These are phyloP conservation scores for Fusarium paranaense DNA, from an alignment of 2,329 filamentous ascomycete species.

Conservation along the genomic window DNA sequence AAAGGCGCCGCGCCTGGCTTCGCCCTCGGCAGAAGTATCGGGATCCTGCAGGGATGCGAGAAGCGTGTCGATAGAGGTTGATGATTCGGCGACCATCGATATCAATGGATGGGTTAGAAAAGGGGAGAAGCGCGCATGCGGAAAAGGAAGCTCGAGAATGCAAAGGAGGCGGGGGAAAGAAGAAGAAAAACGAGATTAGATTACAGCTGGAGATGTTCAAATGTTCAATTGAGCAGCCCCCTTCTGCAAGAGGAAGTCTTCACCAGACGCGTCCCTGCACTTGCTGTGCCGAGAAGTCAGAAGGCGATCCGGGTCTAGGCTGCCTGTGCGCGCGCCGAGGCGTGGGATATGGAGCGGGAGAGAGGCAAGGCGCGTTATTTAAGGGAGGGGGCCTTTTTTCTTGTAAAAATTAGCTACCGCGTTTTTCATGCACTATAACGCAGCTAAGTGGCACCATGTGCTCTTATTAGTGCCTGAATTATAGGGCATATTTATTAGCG, in stretches of 20 bases:
- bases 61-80: slow-evolving; percentile 11
- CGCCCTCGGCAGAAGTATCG: background rate
- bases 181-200: background rate
- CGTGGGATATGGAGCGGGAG: background rate
- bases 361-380: background rate
- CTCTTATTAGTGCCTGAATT: background rate
- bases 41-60: slow-evolving; percentile 7
- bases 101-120: background rate
- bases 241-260: slow-evolving; percentile 4
- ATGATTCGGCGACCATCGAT: slow-evolving; percentile 1
- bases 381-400: background rate
- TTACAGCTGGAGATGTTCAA: background rate
- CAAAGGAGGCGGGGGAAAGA: background rate
- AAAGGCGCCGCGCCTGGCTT: slow-evolving; percentile 9
- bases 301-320: background rate
- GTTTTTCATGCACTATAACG: background rate
- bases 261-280: slow-evolving; percentile 23
- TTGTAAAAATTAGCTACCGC: slow-evolving; percentile 22
- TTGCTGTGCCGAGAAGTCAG: slow-evolving; percentile 7
- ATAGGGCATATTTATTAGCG: background rate
- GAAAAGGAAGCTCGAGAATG: background rate
- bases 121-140: background rate
- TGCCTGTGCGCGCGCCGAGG: slow-evolving; percentile 4
- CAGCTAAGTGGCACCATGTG: background rate
- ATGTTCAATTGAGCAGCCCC: background rate